Evolutionary conservation across 371 early-diverging fungal genomes (phyloP), one percentile per base, ranked within the genome.

Genomic region (Rhizopus delemar): DNA sequence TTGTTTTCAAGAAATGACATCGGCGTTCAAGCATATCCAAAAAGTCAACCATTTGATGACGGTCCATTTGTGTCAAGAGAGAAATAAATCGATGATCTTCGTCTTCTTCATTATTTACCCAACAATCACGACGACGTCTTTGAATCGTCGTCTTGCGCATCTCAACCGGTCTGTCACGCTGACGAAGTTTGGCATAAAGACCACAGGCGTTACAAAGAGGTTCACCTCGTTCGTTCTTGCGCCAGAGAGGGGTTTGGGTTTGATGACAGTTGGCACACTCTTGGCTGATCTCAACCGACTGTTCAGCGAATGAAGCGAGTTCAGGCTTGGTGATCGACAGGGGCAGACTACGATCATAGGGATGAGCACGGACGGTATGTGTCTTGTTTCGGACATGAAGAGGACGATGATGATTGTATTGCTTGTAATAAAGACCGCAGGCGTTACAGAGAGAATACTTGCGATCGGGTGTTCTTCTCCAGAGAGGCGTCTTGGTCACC

Each of bases 161-260:
- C 33, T 63, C 64, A 34, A 61, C 69, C 33, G 69, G 69, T n/a
- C 69, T 49, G 49, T 68, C 69, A 41, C 65, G 64, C 51, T 68
- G 69, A 58, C 64, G 69, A 46, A 68, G 65, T 22, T 68, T 68
- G 46, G 69, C 69, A 69, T 95, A 95, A 5, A 96, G 76, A 13
- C 95, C 94, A 56, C 95, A 95, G 0, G 96, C 94, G 68, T 95
- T 95, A 73, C 97, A 95, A 16, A 94, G 87, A 22, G 89, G 82
- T 65, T 90, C 86, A 13, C 93, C 93, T 39, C 88, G 82, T 16
- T 86, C 84, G 63, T 93, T 90, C 66, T 92, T 86, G 4, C 96
- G 82, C 95, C 95, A 95, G 41, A 94, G 84, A 4, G 95, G 95
- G 0, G 95, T 96, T 53, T 88, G 84, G 0, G 90, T 93, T 51